phyloP scores from a whole-genome alignment of 139 green algal genomes.

The Tetradesmus obliquus region DNA sequence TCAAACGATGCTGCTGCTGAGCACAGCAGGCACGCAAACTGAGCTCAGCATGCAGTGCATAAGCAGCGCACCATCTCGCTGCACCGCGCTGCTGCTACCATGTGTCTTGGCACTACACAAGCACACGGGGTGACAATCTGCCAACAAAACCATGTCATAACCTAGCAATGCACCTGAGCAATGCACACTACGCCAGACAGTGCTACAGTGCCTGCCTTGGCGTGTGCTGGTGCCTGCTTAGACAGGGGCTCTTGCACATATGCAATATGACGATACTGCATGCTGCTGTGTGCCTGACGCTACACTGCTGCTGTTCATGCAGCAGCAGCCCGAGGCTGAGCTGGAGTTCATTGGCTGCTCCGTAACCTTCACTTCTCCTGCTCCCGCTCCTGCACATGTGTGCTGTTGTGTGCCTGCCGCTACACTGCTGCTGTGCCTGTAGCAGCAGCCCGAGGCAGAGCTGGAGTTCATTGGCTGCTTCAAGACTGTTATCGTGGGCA shows the following conservation, averaged over 20 bases:
- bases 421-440: neutral
- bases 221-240: no score
- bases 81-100: neutral
- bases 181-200: no score
- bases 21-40: neutral
- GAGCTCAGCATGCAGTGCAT: neutral
- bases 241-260: no score
- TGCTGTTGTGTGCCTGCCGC: neutral
- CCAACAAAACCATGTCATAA: no score
- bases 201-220: no score
- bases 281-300: no score
- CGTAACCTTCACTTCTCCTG: neutral
- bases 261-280: neutral
- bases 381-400: neutral
- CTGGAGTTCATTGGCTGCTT: slow-evolving; percentile 44
- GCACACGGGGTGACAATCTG: no score
- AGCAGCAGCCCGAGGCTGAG: neutral
- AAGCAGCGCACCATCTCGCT: neutral
- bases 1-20: neutral
- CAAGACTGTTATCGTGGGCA: slow-evolving; percentile 50
- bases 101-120: neutral
- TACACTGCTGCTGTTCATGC: neutral
- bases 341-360: neutral
- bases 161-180: no score
- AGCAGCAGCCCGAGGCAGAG: slow-evolving; percentile 28